phyloP scores from a whole-genome alignment of 495 filamentous ascomycete genomes.

The Achaetomiella virescens region DNA sequence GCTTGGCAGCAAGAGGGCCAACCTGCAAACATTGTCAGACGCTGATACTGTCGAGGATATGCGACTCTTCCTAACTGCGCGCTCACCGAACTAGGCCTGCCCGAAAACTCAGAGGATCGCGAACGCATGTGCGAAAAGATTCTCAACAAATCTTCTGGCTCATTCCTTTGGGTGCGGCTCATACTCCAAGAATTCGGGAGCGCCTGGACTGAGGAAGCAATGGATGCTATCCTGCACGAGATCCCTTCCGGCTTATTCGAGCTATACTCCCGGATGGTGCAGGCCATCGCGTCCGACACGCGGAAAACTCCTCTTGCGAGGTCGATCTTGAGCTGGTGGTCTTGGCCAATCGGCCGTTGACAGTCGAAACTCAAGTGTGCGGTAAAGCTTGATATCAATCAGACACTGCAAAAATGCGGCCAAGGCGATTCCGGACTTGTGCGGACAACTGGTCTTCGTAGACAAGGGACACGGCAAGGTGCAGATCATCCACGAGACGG shows the following conservation, averaged over 20 bases:
- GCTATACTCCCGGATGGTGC: slow-evolving; percentile 24
- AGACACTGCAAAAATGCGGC: slow-evolving; percentile 22
- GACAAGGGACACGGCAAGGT: slow-evolving; percentile 19
- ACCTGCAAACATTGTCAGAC: slow-evolving; percentile 10
- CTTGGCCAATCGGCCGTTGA: slow-evolving; percentile 22
- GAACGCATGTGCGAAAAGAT: slow-evolving; percentile 26
- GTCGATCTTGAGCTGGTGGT: slow-evolving; percentile 26
- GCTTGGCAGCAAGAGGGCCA: slow-evolving; percentile 7
- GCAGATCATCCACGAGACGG: slow-evolving; percentile 32
- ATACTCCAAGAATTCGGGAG: slow-evolving; percentile 27
- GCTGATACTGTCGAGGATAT: slow-evolving; percentile 26
- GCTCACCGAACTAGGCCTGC: slow-evolving; percentile 16
- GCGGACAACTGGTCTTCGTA: slow-evolving; percentile 27
- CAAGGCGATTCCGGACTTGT: slow-evolving; percentile 25
- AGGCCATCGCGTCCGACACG: slow-evolving; percentile 17
- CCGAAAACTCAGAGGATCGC: slow-evolving; percentile 11
- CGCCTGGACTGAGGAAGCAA: slow-evolving; percentile 24
- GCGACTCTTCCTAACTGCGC: slow-evolving; percentile 17
- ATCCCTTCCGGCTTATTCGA: slow-evolving; percentile 20
- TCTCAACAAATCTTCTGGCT: slow-evolving; percentile 28
- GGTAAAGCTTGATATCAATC: slow-evolving; percentile 25
- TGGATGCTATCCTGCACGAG: slow-evolving; percentile 23
- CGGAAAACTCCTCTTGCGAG: slow-evolving; percentile 17
- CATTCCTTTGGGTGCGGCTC: slow-evolving; percentile 31
- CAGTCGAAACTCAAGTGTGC: slow-evolving; percentile 22